Base-by-base conservation (phyloP, 768 basidiomycete genomes). In the Agaricus sinodeliciosus region DNA sequence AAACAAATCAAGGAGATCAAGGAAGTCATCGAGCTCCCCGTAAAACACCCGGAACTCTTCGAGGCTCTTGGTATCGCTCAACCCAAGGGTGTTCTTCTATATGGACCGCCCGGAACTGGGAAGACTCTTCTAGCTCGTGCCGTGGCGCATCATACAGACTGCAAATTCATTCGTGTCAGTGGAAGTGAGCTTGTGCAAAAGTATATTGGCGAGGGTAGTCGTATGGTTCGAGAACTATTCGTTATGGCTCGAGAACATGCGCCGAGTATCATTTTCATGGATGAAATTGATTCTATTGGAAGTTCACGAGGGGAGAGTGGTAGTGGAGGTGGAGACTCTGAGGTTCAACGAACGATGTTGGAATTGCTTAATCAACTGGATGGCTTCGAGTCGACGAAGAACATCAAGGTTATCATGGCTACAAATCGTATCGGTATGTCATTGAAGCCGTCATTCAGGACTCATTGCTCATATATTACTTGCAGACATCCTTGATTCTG, bases 211-310 rank as follows among this genome's bases (percentile, higher is more conserved):
- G 95, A 97, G 73, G 94, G 94, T 18, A 89, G 85, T 57, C 74
- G 94, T 55, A 97, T 96, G 94, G 94, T 97, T 35, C 81, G 95
- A 48, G 95, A 97, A 72, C 69, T 98, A 54, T 98, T 98, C 75
- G 93, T 96, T 55, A 97, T 96, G 95, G 95, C 95, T 2, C 71
- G 94, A 57, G 95, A 97, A 67, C 93, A 96, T 63, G 95, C 95
- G 31, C 95, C 95, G 34, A 90, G 88, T 68, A 96, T 98, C 71
- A 96, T 98, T 66, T 97, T 98, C 76, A 96, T 98, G 94, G 95
- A 97, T 66, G 95, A 97, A 71, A 97, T 98, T 58, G 95, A 98
- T 70, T 93, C 90, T 16, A 98, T 98, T 63, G 95, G 95, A 50
- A 89, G 86, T 57, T 92, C 91, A 57, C 72, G 94, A 65, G 92